phyloP scores from a whole-genome alignment of 371 early-diverging fungal genomes.

The Catenaria anguillulae region DNA sequence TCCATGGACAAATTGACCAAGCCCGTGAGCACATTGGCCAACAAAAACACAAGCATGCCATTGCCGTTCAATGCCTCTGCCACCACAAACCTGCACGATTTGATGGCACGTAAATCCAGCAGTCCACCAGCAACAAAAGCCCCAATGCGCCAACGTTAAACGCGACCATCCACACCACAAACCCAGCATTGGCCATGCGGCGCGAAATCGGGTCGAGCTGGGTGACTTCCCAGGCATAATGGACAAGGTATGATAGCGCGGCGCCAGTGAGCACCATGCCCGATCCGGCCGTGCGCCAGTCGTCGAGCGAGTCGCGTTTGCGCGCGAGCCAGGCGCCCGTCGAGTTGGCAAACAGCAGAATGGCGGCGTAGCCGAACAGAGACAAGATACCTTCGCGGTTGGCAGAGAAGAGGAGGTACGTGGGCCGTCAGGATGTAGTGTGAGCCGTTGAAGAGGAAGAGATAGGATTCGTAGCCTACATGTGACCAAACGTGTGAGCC shows the following conservation, averaged over 20 bases:
- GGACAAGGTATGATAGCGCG: too few relatives aligned
- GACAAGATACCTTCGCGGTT: constrained; percentile 88
- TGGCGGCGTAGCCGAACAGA: constrained; percentile 61
- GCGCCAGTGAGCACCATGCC: constrained; percentile 20
- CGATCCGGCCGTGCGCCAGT: constrained; percentile 17
- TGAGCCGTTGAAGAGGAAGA: constrained; percentile 30
- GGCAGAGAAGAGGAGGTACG: constrained; percentile 59
- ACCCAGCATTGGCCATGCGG: constrained; percentile 63
- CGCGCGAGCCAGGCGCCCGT: constrained; percentile 18
- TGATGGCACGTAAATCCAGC: constrained; percentile 20
- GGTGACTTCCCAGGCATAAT: too few relatives aligned
- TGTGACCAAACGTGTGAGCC: too few relatives aligned
- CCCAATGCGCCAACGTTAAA: constrained; percentile 36
- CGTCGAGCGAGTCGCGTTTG: constrained; percentile 19
- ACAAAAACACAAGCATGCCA: constrained; percentile 63
- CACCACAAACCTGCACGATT: constrained; percentile 10
- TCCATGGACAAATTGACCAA: constrained; percentile 51
- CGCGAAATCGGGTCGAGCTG: constrained; percentile 17
- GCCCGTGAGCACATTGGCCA: constrained; percentile 80
- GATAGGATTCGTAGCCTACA: not conserved
- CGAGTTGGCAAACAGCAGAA: constrained; percentile 52
- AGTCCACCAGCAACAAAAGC: constrained; percentile 32
- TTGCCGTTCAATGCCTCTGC: constrained; percentile 40
- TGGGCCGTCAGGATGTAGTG: constrained; percentile 62
- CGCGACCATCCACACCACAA: constrained; percentile 53